phyloP scores from a whole-genome alignment of 306 rosid species.

The Adenanthera pavonina region DNA sequence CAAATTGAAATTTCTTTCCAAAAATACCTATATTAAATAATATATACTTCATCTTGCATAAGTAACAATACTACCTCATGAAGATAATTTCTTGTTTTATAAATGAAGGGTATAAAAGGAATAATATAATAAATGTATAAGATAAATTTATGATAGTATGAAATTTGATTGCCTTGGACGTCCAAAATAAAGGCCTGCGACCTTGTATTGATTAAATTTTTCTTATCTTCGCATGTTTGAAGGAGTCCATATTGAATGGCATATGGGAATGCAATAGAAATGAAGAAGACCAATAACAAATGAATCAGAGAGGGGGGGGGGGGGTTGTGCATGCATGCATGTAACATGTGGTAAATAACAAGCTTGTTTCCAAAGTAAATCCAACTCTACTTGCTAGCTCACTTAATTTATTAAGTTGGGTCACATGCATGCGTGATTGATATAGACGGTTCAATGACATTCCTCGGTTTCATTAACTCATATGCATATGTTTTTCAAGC shows the following conservation, averaged over 20 bases:
- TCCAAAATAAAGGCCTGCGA: too few relatives aligned
- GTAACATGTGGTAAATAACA: conserved; percentile 26
- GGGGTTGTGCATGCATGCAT: conserved; percentile 22
- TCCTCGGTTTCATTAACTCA: conserved; percentile 29
- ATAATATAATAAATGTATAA: too few relatives aligned
- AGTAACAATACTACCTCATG: too few relatives aligned
- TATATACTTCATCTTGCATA: too few relatives aligned
- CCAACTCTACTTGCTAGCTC: not conserved
- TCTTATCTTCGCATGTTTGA: too few relatives aligned
- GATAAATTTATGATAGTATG: too few relatives aligned
- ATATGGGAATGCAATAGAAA: conserved; percentile 10
- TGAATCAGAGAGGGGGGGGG: not conserved
- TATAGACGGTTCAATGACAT: conserved; percentile 43
- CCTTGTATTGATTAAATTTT: too few relatives aligned
- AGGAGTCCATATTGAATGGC: not conserved
- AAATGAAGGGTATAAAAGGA: too few relatives aligned
- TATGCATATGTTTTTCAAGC: not conserved
- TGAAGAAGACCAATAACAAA: conserved; percentile 25
- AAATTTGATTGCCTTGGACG: too few relatives aligned
- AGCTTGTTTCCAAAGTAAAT: not conserved
- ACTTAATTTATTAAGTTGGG: not conserved
- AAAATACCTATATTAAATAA: too few relatives aligned
- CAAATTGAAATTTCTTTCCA: too few relatives aligned
- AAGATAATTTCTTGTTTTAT: too few relatives aligned
- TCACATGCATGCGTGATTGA: conserved; percentile 34